Percentiles rank a stretch among this genome's conserved stretches.
Conservation (phyloP, 2,329 filamentous ascomycete species). For the Alternaria sp. region DNA sequence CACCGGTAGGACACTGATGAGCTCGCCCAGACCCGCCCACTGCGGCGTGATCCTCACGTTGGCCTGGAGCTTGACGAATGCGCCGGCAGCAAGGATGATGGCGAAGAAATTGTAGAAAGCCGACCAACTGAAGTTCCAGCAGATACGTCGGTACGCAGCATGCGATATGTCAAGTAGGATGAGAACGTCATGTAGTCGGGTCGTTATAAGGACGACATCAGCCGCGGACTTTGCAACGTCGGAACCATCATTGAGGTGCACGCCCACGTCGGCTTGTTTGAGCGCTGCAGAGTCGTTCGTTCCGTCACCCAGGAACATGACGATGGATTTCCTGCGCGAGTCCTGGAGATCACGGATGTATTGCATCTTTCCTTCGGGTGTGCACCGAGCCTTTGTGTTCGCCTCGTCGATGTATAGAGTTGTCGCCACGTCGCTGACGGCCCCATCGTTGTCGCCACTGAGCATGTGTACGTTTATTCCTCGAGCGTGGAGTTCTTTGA, state of each 20-base stretch:
- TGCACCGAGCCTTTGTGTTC: constrained; percentile 55
- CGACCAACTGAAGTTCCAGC: constrained; percentile 74
- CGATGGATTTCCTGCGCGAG: constrained; percentile 36
- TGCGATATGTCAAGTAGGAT: constrained; percentile 62
- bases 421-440: constrained; percentile 58
- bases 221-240: constrained; percentile 72
- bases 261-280: constrained; percentile 72
- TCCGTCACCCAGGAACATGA: constrained; percentile 78
- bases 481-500: constrained; percentile 58
- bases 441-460: constrained; percentile 61
- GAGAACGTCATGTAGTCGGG: constrained; percentile 63
- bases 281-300: constrained; percentile 80
- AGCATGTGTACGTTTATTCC: constrained; percentile 62
- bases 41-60: constrained; percentile 63
- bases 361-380: constrained; percentile 61
- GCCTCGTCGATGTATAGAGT: constrained; percentile 43
- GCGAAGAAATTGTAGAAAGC: constrained; percentile 74
- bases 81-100: constrained; percentile 68
- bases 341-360: constrained; percentile 54
- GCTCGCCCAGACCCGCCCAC: constrained; percentile 73
- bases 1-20: constrained; percentile 77
- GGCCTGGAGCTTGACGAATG: constrained; percentile 49
- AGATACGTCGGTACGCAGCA: constrained; percentile 50
- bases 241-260: constrained; percentile 66
- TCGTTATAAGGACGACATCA: constrained; percentile 71